Percentiles rank a stretch among this genome's conserved stretches.
Conservation (phyloP, 2,329 filamentous ascomycete species). For the Metarhizium album region DNA sequence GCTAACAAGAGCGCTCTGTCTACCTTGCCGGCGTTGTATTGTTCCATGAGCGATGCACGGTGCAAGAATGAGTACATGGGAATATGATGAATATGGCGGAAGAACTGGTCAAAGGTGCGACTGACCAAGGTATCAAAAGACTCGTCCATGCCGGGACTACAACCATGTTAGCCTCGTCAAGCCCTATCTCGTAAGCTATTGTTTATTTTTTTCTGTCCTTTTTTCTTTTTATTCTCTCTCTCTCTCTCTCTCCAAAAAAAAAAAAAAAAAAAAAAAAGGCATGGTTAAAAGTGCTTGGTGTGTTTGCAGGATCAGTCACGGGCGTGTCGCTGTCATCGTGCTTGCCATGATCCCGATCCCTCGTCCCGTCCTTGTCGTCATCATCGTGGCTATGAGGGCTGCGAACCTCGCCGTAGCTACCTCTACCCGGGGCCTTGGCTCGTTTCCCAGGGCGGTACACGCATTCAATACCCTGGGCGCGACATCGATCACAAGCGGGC, state of each 20-base stretch:
- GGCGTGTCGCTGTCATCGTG: slow-evolving; percentile 24
- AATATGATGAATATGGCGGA: slow-evolving; percentile 48
- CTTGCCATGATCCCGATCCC: slow-evolving; percentile 12
- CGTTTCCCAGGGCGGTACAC: slow-evolving; percentile 42
- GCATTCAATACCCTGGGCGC: slow-evolving; percentile 42
- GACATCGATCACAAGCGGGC: slow-evolving; percentile 40
- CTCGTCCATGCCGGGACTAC: slow-evolving; percentile 27
- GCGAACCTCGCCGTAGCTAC: slow-evolving; percentile 13
- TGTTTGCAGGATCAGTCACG: slow-evolving; percentile 22
- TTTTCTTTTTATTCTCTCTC: no score
- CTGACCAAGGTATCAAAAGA: slow-evolving; percentile 38
- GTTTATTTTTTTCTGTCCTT: no score
- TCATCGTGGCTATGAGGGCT: slow-evolving; percentile 25
- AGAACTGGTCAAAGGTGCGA: slow-evolving; percentile 45
- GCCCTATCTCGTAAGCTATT: not conserved
- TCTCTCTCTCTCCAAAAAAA: no score
- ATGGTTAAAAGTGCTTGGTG: slow-evolving; percentile 22
- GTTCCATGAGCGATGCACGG: slow-evolving; percentile 48
- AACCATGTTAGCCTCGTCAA: not conserved
- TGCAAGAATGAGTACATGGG: slow-evolving; percentile 49
- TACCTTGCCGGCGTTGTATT: slow-evolving; percentile 45
- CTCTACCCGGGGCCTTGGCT: slow-evolving; percentile 15
- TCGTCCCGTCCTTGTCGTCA: slow-evolving; percentile 13
- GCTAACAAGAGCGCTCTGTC: slow-evolving; percentile 43
- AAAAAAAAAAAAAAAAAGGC: slow-evolving; percentile 22